These are phyloP conservation scores for Leonotis leonurus DNA, from an alignment of 257 asterid species.

Conservation along the genomic window DNA sequence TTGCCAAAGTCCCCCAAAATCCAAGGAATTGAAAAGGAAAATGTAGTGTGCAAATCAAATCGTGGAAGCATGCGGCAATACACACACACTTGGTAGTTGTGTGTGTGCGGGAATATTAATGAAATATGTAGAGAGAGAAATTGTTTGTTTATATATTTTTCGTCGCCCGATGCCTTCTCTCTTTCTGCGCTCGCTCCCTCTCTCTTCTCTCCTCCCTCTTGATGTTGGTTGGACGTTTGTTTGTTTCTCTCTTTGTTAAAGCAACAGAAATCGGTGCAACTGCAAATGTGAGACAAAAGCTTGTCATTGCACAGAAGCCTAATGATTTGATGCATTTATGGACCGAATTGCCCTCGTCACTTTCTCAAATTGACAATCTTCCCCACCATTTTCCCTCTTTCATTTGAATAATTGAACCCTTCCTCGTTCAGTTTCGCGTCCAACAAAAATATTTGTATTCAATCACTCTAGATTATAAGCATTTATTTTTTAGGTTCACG, in stretches of 20 bases:
- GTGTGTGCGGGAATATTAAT: background rate
- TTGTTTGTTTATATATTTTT: background rate
- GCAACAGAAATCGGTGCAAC: slow-evolving; percentile 28
- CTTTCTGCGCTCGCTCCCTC: background rate
- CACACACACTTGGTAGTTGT: background rate
- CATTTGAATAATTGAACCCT: background rate
- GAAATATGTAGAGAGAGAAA: slow-evolving; percentile 7
- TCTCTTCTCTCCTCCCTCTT: background rate
- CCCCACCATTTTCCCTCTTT: background rate
- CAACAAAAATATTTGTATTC: background rate
- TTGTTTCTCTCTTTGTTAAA: slow-evolving; percentile 12
- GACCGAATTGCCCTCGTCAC: slow-evolving; percentile 9
- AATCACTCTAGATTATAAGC: too few species aligned
- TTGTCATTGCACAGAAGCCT: slow-evolving; percentile 15
- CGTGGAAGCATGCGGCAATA: background rate
- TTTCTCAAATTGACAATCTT: background rate
- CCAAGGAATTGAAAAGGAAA: background rate
- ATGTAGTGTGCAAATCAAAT: slow-evolving; percentile 6
- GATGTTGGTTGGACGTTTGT: slow-evolving; percentile 21
- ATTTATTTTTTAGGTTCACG: too few species aligned
- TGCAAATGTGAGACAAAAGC: slow-evolving; percentile 30
- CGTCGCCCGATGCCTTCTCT: slow-evolving; percentile 1
- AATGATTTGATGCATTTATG: slow-evolving; percentile 14
- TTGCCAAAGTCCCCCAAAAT: slow-evolving; percentile 10
- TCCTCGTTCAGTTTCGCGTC: background rate